Evolutionary conservation across 768 basidiomycete species (phyloP).

Genomic region (Leccinum imitatum): DNA sequence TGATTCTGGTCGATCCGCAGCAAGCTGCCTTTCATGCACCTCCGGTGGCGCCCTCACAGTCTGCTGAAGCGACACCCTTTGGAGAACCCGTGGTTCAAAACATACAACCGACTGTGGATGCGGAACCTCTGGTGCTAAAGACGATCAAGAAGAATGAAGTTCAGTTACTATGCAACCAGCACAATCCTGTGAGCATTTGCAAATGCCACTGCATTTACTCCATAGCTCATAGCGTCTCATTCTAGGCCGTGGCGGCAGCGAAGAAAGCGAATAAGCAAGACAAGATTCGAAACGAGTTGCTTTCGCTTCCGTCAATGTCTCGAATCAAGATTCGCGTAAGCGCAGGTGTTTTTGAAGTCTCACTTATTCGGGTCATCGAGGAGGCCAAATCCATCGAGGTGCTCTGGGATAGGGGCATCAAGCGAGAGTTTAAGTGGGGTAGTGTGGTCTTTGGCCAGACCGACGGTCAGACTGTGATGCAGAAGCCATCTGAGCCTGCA

Average conservation of each 20-base stretch:
- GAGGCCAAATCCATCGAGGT: slow-evolving; percentile 75
- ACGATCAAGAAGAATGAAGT: slow-evolving; percentile 72
- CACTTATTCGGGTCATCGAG: slow-evolving; percentile 67
- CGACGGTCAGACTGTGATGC: slow-evolving; percentile 61
- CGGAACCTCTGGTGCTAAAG: slow-evolving; percentile 48
- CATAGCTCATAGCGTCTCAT: slow-evolving; percentile 1
- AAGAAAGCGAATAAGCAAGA: slow-evolving; percentile 76
- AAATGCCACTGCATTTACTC: neutral
- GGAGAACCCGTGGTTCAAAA: neutral
- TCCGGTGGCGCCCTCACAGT: slow-evolving; percentile 4
- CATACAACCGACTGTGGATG: slow-evolving; percentile 5
- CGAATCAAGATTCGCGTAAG: slow-evolving; percentile 84
- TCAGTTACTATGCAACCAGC: slow-evolving; percentile 78
- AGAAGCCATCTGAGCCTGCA: slow-evolving; percentile 64
- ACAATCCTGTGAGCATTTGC: slow-evolving; percentile 76
- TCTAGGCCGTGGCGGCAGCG: slow-evolving; percentile 68
- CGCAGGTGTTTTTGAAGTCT: slow-evolving; percentile 85
- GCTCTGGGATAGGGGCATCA: slow-evolving; percentile 72
- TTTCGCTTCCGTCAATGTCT: slow-evolving; percentile 66
- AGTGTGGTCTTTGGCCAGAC: slow-evolving; percentile 76
- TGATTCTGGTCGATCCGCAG: slow-evolving; percentile 56
- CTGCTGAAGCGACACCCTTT: neutral
- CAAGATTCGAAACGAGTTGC: slow-evolving; percentile 66
- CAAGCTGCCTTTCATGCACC: slow-evolving; percentile 9
- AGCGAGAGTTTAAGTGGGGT: slow-evolving; percentile 81